Evolutionary conservation across 768 basidiomycete species (phyloP).

Genomic region (Candolleomyces eurysporus): DNA sequence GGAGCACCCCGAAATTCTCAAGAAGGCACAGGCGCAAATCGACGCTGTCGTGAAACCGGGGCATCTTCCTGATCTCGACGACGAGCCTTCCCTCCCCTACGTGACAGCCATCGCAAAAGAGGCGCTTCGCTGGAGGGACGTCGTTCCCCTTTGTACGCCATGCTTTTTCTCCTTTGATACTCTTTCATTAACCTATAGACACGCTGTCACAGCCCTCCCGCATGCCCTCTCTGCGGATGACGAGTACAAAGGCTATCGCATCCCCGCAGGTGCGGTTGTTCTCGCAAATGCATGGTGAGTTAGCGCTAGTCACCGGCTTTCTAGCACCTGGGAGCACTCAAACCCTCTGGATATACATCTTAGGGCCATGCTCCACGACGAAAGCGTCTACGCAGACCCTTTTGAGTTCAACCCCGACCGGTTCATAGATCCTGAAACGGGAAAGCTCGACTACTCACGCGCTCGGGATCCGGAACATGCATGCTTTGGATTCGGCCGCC

Average conservation of each 20-base stretch:
- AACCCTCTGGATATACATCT: background rate
- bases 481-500: slow-evolving; percentile 31
- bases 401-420: slow-evolving; percentile 41
- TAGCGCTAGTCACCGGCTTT: background rate
- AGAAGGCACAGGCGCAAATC: slow-evolving; percentile 32
- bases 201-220: slow-evolving; percentile 14
- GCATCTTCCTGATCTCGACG: slow-evolving; percentile 30
- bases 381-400: slow-evolving; percentile 37
- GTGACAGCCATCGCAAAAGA: slow-evolving; percentile 30
- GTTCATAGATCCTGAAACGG: slow-evolving; percentile 24
- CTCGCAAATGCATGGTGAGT: slow-evolving; percentile 32
- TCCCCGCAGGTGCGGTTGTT: slow-evolving; percentile 31
- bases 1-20: slow-evolving; percentile 17
- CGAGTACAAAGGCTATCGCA: slow-evolving; percentile 27
- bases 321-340: background rate
- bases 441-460: slow-evolving; percentile 19
- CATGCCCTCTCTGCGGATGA: slow-evolving; percentile 23
- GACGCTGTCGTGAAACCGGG: slow-evolving; percentile 29
- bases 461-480: slow-evolving; percentile 24
- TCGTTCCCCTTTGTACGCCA: slow-evolving; percentile 22
- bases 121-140: slow-evolving; percentile 24
- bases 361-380: slow-evolving; percentile 43
- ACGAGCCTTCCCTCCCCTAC: slow-evolving; percentile 26
- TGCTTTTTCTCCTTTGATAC: background rate
- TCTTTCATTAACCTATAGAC: background rate